Evolutionary conservation across 148 eudicot genomes (phyloP).

Genomic region (Chenopodium formosanum): DNA sequence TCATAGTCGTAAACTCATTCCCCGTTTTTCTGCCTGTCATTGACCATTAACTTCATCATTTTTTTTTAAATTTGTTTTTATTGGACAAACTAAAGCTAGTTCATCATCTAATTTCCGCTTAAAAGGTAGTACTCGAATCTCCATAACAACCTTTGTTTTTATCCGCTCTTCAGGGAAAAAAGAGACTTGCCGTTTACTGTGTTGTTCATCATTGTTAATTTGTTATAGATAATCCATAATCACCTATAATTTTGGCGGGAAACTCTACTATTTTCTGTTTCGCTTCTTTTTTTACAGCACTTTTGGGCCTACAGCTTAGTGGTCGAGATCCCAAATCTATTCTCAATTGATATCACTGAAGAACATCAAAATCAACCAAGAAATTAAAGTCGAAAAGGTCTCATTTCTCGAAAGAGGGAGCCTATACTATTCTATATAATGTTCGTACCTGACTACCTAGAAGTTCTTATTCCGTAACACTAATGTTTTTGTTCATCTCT

Average conservation of each 20-base stretch:
- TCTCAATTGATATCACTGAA: background rate
- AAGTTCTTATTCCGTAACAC: too few relatives aligned
- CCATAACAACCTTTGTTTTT: background rate
- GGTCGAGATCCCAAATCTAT: slow-evolving; percentile 5
- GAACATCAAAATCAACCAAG: too few relatives aligned
- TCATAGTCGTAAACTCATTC: background rate
- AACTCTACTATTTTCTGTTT: background rate
- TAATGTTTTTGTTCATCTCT: too few relatives aligned
- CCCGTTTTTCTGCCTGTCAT: background rate
- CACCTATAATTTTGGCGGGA: slow-evolving; percentile 15
- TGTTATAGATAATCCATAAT: too few relatives aligned
- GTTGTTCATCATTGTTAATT: background rate
- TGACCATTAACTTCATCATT: background rate
- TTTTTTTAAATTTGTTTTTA: background rate
- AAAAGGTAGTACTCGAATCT: background rate
- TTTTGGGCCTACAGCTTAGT: slow-evolving; percentile 17
- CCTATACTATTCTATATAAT: too few relatives aligned
- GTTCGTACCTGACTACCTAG: too few relatives aligned
- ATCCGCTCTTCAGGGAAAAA: slow-evolving; percentile 14
- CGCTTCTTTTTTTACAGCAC: background rate
- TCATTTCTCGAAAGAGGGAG: too few relatives aligned
- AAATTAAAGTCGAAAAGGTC: too few relatives aligned
- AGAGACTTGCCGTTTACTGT: slow-evolving; percentile 11
- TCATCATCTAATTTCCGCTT: background rate
- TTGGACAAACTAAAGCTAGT: background rate